phyloP scores from a whole-genome alignment of 1,284 basidiomycete genomes.

The Rhodotorula sp. region DNA sequence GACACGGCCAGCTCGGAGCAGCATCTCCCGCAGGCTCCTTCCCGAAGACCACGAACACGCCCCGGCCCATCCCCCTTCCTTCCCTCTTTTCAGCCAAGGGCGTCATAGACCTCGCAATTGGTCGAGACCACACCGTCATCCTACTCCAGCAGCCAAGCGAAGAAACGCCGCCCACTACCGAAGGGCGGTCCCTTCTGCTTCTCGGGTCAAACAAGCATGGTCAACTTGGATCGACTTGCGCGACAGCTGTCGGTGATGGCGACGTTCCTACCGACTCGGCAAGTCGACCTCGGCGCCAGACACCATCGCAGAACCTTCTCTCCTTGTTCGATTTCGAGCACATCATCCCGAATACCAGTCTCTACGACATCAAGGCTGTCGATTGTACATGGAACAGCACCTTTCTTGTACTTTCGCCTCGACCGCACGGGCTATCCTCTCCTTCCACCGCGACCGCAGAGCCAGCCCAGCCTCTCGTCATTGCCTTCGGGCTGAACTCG shows the following conservation, averaged over 20 bases:
- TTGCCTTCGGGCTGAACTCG: constrained; percentile 60
- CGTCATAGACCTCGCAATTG: constrained; percentile 18
- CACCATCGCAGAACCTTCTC: constrained; percentile 2
- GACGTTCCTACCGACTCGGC: background rate
- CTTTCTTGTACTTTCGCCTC: constrained; percentile 54
- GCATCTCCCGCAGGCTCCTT: background rate
- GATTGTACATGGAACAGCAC: constrained; percentile 82
- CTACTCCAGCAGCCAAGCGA: background rate
- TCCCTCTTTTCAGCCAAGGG: background rate
- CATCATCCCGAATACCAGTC: background rate
- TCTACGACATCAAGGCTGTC: constrained; percentile 44
- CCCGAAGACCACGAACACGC: background rate
- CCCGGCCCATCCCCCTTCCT: constrained; percentile 51
- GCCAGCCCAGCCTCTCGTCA: constrained; percentile 45
- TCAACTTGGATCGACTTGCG: constrained; percentile 57
- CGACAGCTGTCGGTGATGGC: background rate
- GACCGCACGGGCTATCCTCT: constrained; percentile 45
- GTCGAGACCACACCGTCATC: constrained; percentile 39
- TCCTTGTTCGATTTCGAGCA: background rate
- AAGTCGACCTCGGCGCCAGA: too few relatives aligned
- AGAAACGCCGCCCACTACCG: background rate
- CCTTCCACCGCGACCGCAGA: background rate
- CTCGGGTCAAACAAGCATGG: constrained; percentile 61
- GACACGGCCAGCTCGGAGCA: constrained; percentile 74
- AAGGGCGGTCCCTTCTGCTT: background rate